Conservation (phyloP, 31 red algal genomes). For the Asparagopsis taxiformis region DNA sequence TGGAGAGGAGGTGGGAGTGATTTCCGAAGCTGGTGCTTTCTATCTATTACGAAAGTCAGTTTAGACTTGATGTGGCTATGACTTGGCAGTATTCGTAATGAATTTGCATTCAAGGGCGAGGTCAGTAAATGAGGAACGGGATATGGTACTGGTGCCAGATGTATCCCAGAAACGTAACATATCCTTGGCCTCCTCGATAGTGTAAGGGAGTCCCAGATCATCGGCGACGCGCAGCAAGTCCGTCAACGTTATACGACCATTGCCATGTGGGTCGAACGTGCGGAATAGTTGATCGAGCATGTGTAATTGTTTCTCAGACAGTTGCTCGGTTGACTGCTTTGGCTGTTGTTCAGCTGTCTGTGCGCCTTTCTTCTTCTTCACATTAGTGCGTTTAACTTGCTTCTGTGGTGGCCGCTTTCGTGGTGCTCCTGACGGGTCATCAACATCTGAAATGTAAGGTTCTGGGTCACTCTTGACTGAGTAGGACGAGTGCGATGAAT, state of each 20-base stretch:
- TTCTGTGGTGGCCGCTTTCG: no score
- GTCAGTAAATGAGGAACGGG: background rate
- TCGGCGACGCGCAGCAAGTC: constrained; percentile 16
- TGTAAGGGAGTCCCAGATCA: constrained; percentile 4
- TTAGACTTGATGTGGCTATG: background rate
- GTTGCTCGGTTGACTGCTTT: background rate
- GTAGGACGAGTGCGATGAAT: no score
- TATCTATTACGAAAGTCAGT: constrained; percentile 36
- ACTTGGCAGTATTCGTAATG: background rate
- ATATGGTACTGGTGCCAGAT: background rate
- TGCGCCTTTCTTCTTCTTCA: no score
- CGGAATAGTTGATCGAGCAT: constrained; percentile 1
- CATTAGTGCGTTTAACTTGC: no score
- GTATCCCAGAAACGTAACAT: constrained; percentile 40
- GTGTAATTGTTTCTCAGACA: background rate
- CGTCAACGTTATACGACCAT: constrained; percentile 10
- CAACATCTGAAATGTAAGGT: no score
- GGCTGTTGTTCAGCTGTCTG: no score
- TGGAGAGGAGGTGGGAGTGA: constrained; percentile 45
- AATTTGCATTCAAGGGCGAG: constrained; percentile 13
- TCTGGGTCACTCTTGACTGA: no score
- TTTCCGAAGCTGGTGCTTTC: constrained; percentile 59
- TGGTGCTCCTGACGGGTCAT: no score
- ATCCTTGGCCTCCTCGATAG: background rate
- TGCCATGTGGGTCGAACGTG: background rate